Evolutionary conservation across 208 protist species (phyloP).

Genomic region (Trypanosoma caninum): DNA sequence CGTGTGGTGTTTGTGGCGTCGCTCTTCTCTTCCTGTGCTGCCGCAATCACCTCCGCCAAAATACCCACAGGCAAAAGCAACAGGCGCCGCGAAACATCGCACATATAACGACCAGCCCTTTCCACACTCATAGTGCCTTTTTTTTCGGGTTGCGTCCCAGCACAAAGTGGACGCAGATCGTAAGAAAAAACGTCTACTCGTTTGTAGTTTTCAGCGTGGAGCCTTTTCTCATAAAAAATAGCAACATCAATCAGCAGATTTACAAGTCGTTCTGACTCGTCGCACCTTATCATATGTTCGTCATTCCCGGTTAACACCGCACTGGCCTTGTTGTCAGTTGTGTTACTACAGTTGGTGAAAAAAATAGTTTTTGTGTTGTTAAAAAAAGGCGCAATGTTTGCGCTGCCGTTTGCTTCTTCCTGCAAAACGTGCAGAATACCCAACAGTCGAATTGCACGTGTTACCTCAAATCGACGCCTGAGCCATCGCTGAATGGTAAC

Average conservation of each 20-base stretch:
- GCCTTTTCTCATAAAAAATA: slow-evolving; percentile 24
- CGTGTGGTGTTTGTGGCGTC: neutral
- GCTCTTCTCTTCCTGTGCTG: neutral
- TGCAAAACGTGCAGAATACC: slow-evolving; percentile 21
- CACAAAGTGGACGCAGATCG: too few relatives aligned
- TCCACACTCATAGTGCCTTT: too few relatives aligned
- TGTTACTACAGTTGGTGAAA: too few relatives aligned
- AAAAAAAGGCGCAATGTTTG: neutral
- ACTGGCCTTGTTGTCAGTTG: too few relatives aligned
- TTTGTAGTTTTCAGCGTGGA: slow-evolving; percentile 43
- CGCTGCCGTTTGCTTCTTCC: neutral
- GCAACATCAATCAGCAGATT: slow-evolving; percentile 19
- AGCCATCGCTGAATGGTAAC: slow-evolving; percentile 32
- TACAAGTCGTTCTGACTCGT: neutral
- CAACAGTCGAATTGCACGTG: slow-evolving; percentile 17
- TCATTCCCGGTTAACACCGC: neutral
- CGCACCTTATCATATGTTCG: neutral
- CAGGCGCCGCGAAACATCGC: slow-evolving; percentile 28
- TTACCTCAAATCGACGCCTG: slow-evolving; percentile 2
- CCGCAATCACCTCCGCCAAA: slow-evolving; percentile 3
- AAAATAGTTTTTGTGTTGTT: neutral
- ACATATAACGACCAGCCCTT: slow-evolving; percentile 13
- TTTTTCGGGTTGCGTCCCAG: too few relatives aligned
- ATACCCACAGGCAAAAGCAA: slow-evolving; percentile 6
- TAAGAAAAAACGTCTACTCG: too few relatives aligned